phyloP scores from a whole-genome alignment of 1,284 basidiomycete species.

The Ustilago crameri region DNA sequence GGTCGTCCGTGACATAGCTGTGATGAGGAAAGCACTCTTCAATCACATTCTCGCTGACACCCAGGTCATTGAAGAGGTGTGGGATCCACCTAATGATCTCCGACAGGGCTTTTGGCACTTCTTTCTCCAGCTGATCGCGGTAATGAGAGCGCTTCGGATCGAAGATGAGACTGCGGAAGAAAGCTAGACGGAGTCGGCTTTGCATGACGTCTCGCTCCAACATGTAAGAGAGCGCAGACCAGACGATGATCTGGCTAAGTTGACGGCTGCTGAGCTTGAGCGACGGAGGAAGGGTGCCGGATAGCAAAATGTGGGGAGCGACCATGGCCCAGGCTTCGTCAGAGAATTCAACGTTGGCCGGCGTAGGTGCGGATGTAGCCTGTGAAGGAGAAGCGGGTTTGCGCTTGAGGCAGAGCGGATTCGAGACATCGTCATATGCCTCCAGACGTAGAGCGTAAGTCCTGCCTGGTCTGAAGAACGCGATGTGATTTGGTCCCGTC shows the following conservation, averaged over 20 bases:
- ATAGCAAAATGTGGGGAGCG: slow-evolving; percentile 16
- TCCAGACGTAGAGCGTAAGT: slow-evolving; percentile 9
- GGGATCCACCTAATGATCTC: slow-evolving; percentile 19
- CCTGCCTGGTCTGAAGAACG: slow-evolving; percentile 19
- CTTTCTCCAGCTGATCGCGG: slow-evolving; percentile 3
- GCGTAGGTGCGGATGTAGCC: too few species aligned
- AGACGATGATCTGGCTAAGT: slow-evolving; percentile 28
- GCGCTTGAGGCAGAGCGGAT: slow-evolving; percentile 8
- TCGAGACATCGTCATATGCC: background rate
- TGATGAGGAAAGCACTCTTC: slow-evolving; percentile 33
- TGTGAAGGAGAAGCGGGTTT: too few species aligned
- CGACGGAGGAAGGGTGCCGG: slow-evolving; percentile 14
- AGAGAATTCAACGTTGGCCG: background rate
- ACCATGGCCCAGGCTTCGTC: slow-evolving; percentile 13
- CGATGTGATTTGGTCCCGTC: slow-evolving; percentile 8
- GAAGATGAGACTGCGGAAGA: slow-evolving; percentile 19
- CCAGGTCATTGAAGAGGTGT: slow-evolving; percentile 21
- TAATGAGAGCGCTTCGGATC: slow-evolving; percentile 1
- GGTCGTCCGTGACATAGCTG: slow-evolving; percentile 7
- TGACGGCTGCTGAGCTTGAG: slow-evolving; percentile 17
- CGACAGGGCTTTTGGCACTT: slow-evolving; percentile 8
- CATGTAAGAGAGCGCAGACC: slow-evolving; percentile 21
- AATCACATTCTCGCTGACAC: slow-evolving; percentile 18
- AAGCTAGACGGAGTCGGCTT: slow-evolving; percentile 5
- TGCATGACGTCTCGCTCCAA: slow-evolving; percentile 18